phyloP scores from a whole-genome alignment of 805 yeast genomes.

The Hanseniaspora thailandica region DNA sequence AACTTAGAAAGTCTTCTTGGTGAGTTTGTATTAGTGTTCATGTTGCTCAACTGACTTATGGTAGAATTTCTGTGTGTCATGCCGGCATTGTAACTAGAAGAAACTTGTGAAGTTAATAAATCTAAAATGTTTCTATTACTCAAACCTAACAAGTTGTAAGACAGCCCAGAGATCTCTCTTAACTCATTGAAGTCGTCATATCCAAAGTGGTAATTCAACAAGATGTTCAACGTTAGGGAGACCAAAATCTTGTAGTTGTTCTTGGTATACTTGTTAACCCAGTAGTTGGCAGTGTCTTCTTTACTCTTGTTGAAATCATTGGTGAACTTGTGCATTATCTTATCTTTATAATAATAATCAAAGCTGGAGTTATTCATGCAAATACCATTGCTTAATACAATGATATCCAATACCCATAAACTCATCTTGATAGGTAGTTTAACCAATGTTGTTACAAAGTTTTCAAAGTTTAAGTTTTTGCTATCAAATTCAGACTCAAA shows the following conservation, averaged over 20 bases:
- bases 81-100: not conserved
- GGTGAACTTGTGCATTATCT: slow-evolving; percentile 22
- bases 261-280: slow-evolving; percentile 28
- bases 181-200: slow-evolving; percentile 30
- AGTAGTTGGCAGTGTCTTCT: slow-evolving; percentile 24
- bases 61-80: not conserved
- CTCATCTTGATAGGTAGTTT: slow-evolving; percentile 27
- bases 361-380: slow-evolving; percentile 3
- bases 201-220: slow-evolving; percentile 43
- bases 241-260: slow-evolving; percentile 33
- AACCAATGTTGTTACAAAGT: slow-evolving; percentile 27
- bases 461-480: slow-evolving; percentile 24
- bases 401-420: slow-evolving; percentile 29
- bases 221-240: slow-evolving; percentile 32
- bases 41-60: not conserved
- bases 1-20: not conserved
- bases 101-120: not conserved
- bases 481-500: slow-evolving; percentile 27
- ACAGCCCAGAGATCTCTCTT: not conserved
- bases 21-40: not conserved
- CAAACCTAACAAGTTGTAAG: slow-evolving; percentile 11
- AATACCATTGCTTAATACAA: slow-evolving; percentile 25
- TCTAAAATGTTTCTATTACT: not conserved
- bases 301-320: slow-evolving; percentile 25
- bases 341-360: slow-evolving; percentile 1